These are phyloP conservation scores for Alternaria tenuissima DNA, from an alignment of 2,329 filamentous ascomycete genomes.

Conservation along the genomic window DNA sequence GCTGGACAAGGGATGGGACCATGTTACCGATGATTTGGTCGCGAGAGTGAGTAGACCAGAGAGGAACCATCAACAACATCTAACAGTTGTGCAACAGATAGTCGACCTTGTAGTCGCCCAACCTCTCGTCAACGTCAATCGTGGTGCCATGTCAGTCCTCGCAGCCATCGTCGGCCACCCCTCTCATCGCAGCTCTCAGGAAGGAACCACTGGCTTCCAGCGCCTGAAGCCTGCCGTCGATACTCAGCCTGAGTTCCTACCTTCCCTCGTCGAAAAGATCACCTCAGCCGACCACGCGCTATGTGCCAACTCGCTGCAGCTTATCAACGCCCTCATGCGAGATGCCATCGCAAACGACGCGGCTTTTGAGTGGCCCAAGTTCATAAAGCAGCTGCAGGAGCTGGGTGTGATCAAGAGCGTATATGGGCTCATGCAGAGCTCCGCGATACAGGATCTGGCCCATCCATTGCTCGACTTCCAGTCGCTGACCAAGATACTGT, in stretches of 20 bases:
- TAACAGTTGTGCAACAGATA: slow-evolving; percentile 59
- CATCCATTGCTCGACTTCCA: slow-evolving; percentile 94
- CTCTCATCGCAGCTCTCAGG: slow-evolving; percentile 62
- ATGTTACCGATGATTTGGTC: slow-evolving; percentile 77
- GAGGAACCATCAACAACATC: slow-evolving; percentile 5
- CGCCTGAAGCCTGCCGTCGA: slow-evolving; percentile 92
- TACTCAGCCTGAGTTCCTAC: slow-evolving; percentile 91
- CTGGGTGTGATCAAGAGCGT: slow-evolving; percentile 91
- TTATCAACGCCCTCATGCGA: slow-evolving; percentile 94
- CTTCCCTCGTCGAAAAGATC: slow-evolving; percentile 89
- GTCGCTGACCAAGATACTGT: slow-evolving; percentile 83
- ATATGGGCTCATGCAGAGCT: slow-evolving; percentile 91
- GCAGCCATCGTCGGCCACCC: slow-evolving; percentile 92
- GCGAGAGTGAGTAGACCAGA: slow-evolving; percentile 61
- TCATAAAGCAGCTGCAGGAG: slow-evolving; percentile 93
- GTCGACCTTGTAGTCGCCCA: slow-evolving; percentile 95
- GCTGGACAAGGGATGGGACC: slow-evolving; percentile 97
- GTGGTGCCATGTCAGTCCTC: slow-evolving; percentile 95
- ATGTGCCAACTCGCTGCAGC: slow-evolving; percentile 92
- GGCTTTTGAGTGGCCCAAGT: slow-evolving; percentile 89
- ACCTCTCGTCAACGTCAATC: slow-evolving; percentile 94
- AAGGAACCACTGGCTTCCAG: slow-evolving; percentile 82
- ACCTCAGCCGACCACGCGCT: slow-evolving; percentile 94
- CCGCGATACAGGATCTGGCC: slow-evolving; percentile 86
- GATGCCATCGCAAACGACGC: slow-evolving; percentile 83